A percentile compares a stretch with the other conserved stretches of the same genome.
phyloP scores from a whole-genome alignment of 805 yeast genomes.

The Candida nanaspora region DNA sequence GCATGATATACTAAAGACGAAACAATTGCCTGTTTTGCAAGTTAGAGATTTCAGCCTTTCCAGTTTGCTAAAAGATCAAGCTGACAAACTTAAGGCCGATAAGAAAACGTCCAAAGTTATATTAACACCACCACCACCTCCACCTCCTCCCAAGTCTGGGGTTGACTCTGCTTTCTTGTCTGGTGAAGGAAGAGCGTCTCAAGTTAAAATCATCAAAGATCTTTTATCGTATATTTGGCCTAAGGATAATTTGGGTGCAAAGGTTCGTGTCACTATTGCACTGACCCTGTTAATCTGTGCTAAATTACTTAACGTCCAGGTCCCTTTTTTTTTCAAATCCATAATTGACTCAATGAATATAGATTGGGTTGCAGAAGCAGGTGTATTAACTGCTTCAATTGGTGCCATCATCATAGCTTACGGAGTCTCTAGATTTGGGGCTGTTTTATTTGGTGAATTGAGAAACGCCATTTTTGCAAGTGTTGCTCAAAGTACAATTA shows the following conservation, averaged over 20 bases:
- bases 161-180: neutral
- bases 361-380: constrained; percentile 66
- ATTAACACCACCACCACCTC: neutral
- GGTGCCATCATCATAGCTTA: constrained; percentile 73
- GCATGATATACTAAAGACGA: too few species aligned
- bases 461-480: constrained; percentile 93
- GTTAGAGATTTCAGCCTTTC: neutral
- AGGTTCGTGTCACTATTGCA: constrained; percentile 70
- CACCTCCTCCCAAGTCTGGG: neutral
- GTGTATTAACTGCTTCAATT: constrained; percentile 56
- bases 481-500: constrained; percentile 91
- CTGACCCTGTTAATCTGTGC: constrained; percentile 67
- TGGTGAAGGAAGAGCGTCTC: constrained; percentile 25
- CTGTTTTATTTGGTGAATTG: constrained; percentile 89
- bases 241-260: constrained; percentile 55
- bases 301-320: constrained; percentile 86
- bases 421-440: constrained; percentile 91
- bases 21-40: too few species aligned
- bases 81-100: neutral
- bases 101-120: neutral
- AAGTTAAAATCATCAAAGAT: constrained; percentile 52
- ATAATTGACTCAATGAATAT: constrained; percentile 91
- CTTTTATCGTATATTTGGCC: constrained; percentile 79
- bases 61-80: neutral
- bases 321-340: constrained; percentile 86